These are phyloP conservation scores for Rosa multiflora DNA, from an alignment of 306 rosid genomes.

Conservation along the genomic window DNA sequence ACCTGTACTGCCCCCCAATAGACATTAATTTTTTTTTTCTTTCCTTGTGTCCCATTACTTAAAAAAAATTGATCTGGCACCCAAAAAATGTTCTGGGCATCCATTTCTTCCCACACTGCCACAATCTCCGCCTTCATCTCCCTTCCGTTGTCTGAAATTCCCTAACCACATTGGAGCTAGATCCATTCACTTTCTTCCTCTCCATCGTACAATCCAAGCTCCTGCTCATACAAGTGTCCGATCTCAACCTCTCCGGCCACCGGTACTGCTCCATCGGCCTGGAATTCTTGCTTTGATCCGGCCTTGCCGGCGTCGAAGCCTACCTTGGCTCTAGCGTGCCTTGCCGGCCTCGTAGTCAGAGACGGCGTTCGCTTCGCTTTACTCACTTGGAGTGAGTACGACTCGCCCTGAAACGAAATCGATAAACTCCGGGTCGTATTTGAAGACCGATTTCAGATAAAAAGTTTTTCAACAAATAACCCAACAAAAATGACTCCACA, in stretches of 20 bases:
- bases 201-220: slow-evolving; percentile 58
- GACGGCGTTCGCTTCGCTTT: slow-evolving; percentile 60
- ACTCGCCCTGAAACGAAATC: slow-evolving; percentile 90
- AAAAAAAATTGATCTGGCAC: too few relatives aligned
- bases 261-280: slow-evolving; percentile 65
- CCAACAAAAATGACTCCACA: too few relatives aligned
- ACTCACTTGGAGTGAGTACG: slow-evolving; percentile 78
- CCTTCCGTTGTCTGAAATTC: slow-evolving; percentile 30
- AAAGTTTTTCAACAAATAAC: too few relatives aligned
- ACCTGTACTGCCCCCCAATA: too few relatives aligned
- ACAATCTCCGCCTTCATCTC: too few relatives aligned
- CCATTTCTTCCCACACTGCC: too few relatives aligned
- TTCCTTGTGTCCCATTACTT: too few relatives aligned
- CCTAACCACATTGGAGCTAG: slow-evolving; percentile 49
- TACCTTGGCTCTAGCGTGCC: slow-evolving; percentile 78
- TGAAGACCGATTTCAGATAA: too few relatives aligned
- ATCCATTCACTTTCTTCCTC: slow-evolving; percentile 39
- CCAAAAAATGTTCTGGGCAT: too few relatives aligned
- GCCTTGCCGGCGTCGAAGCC: slow-evolving; percentile 41
- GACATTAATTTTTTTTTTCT: too few relatives aligned
- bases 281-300: slow-evolving; percentile 49
- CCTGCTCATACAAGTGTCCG: slow-evolving; percentile 47
- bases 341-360: slow-evolving; percentile 52
- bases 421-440: slow-evolving; percentile 52
- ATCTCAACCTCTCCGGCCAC: slow-evolving; percentile 58